These are phyloP conservation scores for sorghum (Sorghum bicolor) DNA, from an alignment of 176 grass and related monocot species.

Conservation along the genomic window DNA sequence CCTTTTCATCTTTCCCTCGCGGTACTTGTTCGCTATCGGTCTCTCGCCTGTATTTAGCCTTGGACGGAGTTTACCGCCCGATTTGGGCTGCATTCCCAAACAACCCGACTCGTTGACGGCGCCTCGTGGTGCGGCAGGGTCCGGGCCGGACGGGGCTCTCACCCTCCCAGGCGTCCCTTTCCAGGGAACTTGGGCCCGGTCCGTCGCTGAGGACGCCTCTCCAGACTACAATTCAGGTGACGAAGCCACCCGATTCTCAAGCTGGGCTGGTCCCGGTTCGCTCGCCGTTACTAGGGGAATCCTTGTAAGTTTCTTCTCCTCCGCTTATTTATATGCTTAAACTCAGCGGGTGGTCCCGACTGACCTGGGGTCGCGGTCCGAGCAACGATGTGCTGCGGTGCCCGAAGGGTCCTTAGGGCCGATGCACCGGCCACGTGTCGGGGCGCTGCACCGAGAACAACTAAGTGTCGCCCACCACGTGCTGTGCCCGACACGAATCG, in stretches of 20 bases:
- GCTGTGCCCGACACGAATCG: no score
- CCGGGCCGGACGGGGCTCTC: slow-evolving; percentile 48
- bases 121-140: slow-evolving; percentile 50
- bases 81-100: slow-evolving; percentile 58
- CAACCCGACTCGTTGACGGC: slow-evolving; percentile 53
- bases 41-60: slow-evolving; percentile 65
- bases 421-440: no score
- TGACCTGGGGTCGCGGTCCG: no score
- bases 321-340: slow-evolving; percentile 19
- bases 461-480: no score
- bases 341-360: no score
- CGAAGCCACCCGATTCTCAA: no score
- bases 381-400: no score
- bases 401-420: no score
- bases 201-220: no score
- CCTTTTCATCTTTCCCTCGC: slow-evolving; percentile 68
- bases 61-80: slow-evolving; percentile 44
- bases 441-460: no score
- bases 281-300: slow-evolving; percentile 46
- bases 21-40: slow-evolving; percentile 75
- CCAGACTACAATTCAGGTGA: no score
- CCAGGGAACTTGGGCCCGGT: slow-evolving; percentile 35
- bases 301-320: slow-evolving; percentile 39
- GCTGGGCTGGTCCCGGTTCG: no score
- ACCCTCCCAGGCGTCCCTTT: slow-evolving; percentile 46